These are phyloP conservation scores for Saccharomyces jurei DNA, from an alignment of 805 yeast genomes.

Conservation along the genomic window DNA sequence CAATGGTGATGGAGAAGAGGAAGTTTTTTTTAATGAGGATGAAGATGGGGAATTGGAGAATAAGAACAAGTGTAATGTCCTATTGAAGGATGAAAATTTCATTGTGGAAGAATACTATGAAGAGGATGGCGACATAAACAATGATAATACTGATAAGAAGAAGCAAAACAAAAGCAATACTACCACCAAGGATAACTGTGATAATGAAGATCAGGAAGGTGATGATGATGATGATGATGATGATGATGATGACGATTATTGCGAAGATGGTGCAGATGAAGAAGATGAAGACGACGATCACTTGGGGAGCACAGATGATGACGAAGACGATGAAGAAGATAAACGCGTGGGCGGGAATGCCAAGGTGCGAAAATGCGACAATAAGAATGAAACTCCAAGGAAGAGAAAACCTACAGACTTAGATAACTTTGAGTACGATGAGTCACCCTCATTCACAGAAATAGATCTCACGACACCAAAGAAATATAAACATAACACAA, in stretches of 20 bases:
- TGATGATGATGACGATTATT: slow-evolving; percentile 4
- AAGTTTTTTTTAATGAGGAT: slow-evolving; percentile 6
- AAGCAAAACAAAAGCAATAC: slow-evolving; percentile 6
- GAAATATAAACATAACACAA: slow-evolving; percentile 12
- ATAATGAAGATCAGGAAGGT: slow-evolving; percentile 10
- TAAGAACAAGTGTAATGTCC: neutral
- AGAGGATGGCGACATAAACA: slow-evolving; percentile 9
- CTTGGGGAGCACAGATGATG: slow-evolving; percentile 4
- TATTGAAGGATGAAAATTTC: slow-evolving; percentile 9
- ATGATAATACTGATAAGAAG: slow-evolving; percentile 9
- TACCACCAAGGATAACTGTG: slow-evolving; percentile 7
- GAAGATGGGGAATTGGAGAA: neutral
- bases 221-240: slow-evolving; percentile 13
- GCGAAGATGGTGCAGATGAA: slow-evolving; percentile 4
- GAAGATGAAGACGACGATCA: slow-evolving; percentile 4
- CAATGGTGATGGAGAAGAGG: slow-evolving; percentile 10
- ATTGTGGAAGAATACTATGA: slow-evolving; percentile 17
- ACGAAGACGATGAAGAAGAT: slow-evolving; percentile 3
- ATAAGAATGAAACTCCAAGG: slow-evolving; percentile 8
- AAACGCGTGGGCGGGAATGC: neutral
- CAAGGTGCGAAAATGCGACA: neutral
- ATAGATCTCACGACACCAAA: slow-evolving; percentile 19
- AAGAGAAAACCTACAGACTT: slow-evolving; percentile 25
- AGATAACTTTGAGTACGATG: slow-evolving; percentile 22
- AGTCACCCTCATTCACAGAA: slow-evolving; percentile 1